A percentile compares a stretch with the other conserved stretches of the same genome.
phyloP scores from a whole-genome alignment of 768 basidiomycete species.

The Dacryopinax spathularia region DNA sequence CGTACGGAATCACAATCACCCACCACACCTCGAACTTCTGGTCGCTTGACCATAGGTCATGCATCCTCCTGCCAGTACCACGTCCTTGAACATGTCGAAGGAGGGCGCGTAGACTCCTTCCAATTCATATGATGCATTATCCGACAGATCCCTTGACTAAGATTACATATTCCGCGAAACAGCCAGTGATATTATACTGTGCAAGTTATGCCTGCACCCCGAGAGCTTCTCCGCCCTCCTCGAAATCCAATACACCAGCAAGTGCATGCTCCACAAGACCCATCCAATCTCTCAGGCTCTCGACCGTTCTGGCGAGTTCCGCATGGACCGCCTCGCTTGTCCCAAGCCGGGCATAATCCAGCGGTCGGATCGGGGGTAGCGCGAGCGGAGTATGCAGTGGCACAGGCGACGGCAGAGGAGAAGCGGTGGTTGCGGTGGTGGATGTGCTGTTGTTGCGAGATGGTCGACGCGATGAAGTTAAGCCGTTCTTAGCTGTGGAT shows the following conservation, averaged over 20 bases:
- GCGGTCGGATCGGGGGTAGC: conserved; percentile 34
- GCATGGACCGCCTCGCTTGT: conserved; percentile 45
- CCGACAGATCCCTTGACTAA: too few relatives aligned
- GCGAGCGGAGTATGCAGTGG: conserved; percentile 13
- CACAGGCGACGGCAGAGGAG: conserved; percentile 14
- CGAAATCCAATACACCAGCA: conserved; percentile 41
- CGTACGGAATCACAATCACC: too few relatives aligned
- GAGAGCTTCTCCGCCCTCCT: too few relatives aligned
- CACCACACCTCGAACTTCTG: too few relatives aligned
- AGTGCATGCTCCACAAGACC: conserved; percentile 59
- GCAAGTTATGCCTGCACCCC: too few relatives aligned
- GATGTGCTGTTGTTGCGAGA: conserved; percentile 14
- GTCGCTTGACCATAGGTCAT: too few relatives aligned
- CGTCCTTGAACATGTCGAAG: too few relatives aligned
- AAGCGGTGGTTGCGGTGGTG: conserved; percentile 19
- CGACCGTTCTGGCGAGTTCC: conserved; percentile 59
- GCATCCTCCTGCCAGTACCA: too few relatives aligned
- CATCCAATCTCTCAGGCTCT: conserved; percentile 64
- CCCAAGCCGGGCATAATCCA: conserved; percentile 51
- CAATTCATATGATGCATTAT: too few relatives aligned
- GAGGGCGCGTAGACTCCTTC: too few relatives aligned
- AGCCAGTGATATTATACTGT: too few relatives aligned
- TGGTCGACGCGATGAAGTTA: neutral
- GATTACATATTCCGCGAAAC: too few relatives aligned
- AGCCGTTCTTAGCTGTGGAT: conserved; percentile 4